Evolutionary conservation across 2,329 filamentous ascomycete species (phyloP), one percentile per base, ranked within the genome.

Genomic region (Fusarium praegraminearum): DNA sequence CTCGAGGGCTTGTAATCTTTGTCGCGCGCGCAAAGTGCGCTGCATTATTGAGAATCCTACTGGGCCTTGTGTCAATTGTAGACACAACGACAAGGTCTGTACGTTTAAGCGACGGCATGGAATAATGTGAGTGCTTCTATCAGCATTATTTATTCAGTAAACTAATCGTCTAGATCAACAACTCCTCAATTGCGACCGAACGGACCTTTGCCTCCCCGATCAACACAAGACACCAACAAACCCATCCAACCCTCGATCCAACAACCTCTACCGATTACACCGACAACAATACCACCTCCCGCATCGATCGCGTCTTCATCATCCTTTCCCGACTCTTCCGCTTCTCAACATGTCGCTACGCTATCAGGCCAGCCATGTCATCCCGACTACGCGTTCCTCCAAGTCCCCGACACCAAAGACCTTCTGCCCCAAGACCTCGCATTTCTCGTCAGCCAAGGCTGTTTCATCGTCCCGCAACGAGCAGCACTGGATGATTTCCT

Each of bases 401-500:
- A 74, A 43, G 45, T 61, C 2, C 73, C 73, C 13, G 67, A 74
- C 2, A 63, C 67, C 3, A 62, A 68, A 9, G 65, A 68, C 5
- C 43, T 76, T 3, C 51, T 72, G 3, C 70, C 73, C 0, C 71
- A 76, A 41, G 75, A 76, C 22, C 46, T 69, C 1, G 54, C 66
- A 4, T 76, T 76, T 33, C 73, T 76, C 7, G 46, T 70, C 16
- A 64, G 60, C 11, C 73, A 76, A 20, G 73, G 75, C 1, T 76
- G 75, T 32, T 76, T 76, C 26, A 47, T 74, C 0, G 72, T 76
- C 0, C 75, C 75, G 0, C 68, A 72, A 24, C 50, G 73, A 18
- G 57, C 50, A 1, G 69, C 68, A 10, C 65, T 76, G 11, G 71
- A 76, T 35, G 73, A 76, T 36, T 76, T 77, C n/a, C 38, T 77